phyloP scores from a whole-genome alignment of 2,329 filamentous ascomycete genomes.

The Rhinocladiella mackenziei region DNA sequence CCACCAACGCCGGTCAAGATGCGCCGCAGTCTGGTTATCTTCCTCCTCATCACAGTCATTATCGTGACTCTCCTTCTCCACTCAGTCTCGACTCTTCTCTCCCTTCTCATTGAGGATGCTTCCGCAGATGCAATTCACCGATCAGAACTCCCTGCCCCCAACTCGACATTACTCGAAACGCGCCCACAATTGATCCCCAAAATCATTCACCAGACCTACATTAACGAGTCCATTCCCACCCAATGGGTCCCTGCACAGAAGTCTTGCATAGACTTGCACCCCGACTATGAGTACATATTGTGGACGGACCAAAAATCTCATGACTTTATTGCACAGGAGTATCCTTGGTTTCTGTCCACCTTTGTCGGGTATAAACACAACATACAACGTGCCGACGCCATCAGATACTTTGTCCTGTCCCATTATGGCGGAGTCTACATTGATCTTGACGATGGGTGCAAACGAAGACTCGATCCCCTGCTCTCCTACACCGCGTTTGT shows the following conservation, averaged over 20 bases:
- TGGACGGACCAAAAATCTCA: slow-evolving; percentile 70
- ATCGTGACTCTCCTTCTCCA: slow-evolving; percentile 63
- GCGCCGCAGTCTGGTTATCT: slow-evolving; percentile 59
- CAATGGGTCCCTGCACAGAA: slow-evolving; percentile 64
- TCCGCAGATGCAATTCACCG: slow-evolving; percentile 62
- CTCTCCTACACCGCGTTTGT: slow-evolving; percentile 67
- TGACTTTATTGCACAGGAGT: slow-evolving; percentile 68
- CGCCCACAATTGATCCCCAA: slow-evolving; percentile 64
- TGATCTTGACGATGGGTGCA: slow-evolving; percentile 72
- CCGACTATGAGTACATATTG: slow-evolving; percentile 70
- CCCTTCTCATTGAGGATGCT: slow-evolving; percentile 65
- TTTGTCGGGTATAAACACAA: slow-evolving; percentile 71
- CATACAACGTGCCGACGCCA: slow-evolving; percentile 73
- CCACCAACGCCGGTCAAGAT: slow-evolving; percentile 40
- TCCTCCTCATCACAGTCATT: slow-evolving; percentile 61
- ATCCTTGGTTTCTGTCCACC: slow-evolving; percentile 71
- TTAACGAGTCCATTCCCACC: slow-evolving; percentile 63
- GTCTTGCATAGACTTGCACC: slow-evolving; percentile 64
- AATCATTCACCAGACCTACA: slow-evolving; percentile 75
- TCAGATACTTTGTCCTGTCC: slow-evolving; percentile 73
- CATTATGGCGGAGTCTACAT: slow-evolving; percentile 78
- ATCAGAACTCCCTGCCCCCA: slow-evolving; percentile 62
- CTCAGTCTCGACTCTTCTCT: slow-evolving; percentile 66
- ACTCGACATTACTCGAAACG: slow-evolving; percentile 56
- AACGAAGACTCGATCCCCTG: slow-evolving; percentile 63